A percentile compares a stretch with the other conserved stretches of the same genome.
Evolutionary conservation across 768 basidiomycete species (phyloP).

Genomic region (Rhodotorula diobovata): DNA sequence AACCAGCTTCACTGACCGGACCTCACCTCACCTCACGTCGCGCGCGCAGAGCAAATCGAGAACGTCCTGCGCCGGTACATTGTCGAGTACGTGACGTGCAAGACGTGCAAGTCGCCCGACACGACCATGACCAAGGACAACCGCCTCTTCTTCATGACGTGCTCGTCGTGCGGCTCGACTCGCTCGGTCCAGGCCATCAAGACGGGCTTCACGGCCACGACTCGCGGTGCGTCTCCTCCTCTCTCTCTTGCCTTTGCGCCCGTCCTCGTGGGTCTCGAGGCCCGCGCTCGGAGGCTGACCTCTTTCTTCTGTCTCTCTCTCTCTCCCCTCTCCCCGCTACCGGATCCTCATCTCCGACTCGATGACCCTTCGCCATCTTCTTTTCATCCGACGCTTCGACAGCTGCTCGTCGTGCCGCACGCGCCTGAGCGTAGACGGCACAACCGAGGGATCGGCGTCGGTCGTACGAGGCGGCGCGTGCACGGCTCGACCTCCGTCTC

Average conservation of each 20-base stretch:
- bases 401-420: background rate
- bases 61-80: slow-evolving; percentile 76
- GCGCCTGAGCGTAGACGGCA: background rate
- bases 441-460: too few species aligned
- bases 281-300: too few species aligned
- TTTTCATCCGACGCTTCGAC: too few species aligned
- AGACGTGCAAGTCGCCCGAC: slow-evolving; percentile 98
- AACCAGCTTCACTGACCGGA: background rate
- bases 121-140: slow-evolving; percentile 95
- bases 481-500: too few species aligned
- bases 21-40: background rate
- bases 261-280: too few species aligned
- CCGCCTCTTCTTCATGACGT: slow-evolving; percentile 88
- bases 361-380: too few species aligned
- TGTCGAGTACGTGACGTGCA: slow-evolving; percentile 69
- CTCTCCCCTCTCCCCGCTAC: too few species aligned
- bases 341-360: too few species aligned
- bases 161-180: slow-evolving; percentile 82
- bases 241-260: background rate
- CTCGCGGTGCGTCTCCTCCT: slow-evolving; percentile 20
- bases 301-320: too few species aligned
- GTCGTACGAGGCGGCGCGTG: too few species aligned
- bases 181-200: slow-evolving; percentile 95
- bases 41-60: slow-evolving; percentile 59
- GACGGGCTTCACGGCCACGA: slow-evolving; percentile 62